These are phyloP conservation scores for Cystobasidium tubakii DNA, from an alignment of 768 basidiomycete species.

Conservation along the genomic window DNA sequence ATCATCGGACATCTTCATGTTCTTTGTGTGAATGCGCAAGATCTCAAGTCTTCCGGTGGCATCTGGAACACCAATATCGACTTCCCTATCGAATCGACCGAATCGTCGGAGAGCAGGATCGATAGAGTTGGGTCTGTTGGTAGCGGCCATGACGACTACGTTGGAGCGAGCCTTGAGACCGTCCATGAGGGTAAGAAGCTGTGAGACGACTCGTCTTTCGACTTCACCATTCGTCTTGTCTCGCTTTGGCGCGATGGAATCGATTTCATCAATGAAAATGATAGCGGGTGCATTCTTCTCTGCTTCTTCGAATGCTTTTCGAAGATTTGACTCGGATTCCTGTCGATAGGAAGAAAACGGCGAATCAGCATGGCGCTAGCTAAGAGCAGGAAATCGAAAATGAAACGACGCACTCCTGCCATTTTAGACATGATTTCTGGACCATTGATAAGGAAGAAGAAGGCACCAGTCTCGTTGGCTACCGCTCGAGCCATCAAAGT, in stretches of 20 bases:
- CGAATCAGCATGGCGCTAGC: not conserved
- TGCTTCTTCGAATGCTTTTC: slow-evolving; percentile 98
- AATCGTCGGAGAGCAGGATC: slow-evolving; percentile 98
- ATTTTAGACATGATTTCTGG: slow-evolving; percentile 99
- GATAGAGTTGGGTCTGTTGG: slow-evolving; percentile 97
- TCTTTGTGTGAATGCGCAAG: slow-evolving; percentile 98
- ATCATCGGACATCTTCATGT: slow-evolving; percentile 96
- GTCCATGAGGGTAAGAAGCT: slow-evolving; percentile 97
- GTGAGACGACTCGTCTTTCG: slow-evolving; percentile 97
- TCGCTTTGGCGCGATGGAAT: slow-evolving; percentile 98
- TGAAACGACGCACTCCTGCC: slow-evolving; percentile 63
- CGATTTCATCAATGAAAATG: slow-evolving; percentile 99
- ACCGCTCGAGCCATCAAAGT: slow-evolving; percentile 99
- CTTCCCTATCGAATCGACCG: slow-evolving; percentile 98
- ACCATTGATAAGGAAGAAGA: slow-evolving; percentile 99
- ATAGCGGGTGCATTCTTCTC: slow-evolving; percentile 99
- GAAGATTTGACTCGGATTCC: slow-evolving; percentile 90
- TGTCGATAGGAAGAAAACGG: not conserved
- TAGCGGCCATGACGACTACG: slow-evolving; percentile 99
- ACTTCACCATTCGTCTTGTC: slow-evolving; percentile 99
- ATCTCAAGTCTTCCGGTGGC: slow-evolving; percentile 98
- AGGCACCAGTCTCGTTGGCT: slow-evolving; percentile 98
- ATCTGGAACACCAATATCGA: slow-evolving; percentile 98
- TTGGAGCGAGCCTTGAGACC: slow-evolving; percentile 90
- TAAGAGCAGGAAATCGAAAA: not conserved